These are phyloP conservation scores for Discostella pseudostelligera DNA, from an alignment of 108 stramenopile genomes.

Conservation along the genomic window DNA sequence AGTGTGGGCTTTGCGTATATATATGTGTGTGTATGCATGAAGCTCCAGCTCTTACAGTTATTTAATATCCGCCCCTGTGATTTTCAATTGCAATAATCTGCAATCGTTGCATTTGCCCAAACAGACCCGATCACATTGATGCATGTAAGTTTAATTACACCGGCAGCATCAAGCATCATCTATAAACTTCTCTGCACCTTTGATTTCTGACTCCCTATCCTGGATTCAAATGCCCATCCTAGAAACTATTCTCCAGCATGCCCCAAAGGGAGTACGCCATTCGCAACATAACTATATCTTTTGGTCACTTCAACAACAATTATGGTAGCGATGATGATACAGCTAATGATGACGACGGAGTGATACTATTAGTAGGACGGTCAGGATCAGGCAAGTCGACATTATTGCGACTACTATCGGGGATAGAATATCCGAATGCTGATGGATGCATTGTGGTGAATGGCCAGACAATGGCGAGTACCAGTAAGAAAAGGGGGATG, in stretches of 20 bases:
- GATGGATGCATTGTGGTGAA: slow-evolving; percentile 26
- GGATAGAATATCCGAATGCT: slow-evolving; percentile 22
- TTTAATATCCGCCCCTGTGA: neutral
- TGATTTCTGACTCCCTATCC: neutral
- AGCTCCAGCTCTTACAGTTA: neutral
- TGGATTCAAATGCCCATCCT: neutral
- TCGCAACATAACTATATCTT: slow-evolving; percentile 22
- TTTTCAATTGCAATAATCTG: neutral
- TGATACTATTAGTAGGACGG: slow-evolving; percentile 32
- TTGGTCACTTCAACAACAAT: slow-evolving; percentile 26
- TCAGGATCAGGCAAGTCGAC: slow-evolving; percentile 44
- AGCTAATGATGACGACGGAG: slow-evolving; percentile 13
- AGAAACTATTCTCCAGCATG: slow-evolving; percentile 49
- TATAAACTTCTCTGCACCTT: neutral
- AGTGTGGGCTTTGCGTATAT: no score
- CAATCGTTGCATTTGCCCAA: neutral
- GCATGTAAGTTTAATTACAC: slow-evolving; percentile 4
- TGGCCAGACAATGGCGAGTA: slow-evolving; percentile 8
- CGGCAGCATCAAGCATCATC: neutral
- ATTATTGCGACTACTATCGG: slow-evolving; percentile 38
- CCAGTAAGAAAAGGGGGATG: neutral
- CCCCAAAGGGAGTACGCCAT: slow-evolving; percentile 50
- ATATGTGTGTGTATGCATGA: no score
- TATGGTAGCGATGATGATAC: neutral
- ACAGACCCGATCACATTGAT: slow-evolving; percentile 38